phyloP scores from a whole-genome alignment of 768 basidiomycete genomes.

The Chlorophyllum brunneum region DNA sequence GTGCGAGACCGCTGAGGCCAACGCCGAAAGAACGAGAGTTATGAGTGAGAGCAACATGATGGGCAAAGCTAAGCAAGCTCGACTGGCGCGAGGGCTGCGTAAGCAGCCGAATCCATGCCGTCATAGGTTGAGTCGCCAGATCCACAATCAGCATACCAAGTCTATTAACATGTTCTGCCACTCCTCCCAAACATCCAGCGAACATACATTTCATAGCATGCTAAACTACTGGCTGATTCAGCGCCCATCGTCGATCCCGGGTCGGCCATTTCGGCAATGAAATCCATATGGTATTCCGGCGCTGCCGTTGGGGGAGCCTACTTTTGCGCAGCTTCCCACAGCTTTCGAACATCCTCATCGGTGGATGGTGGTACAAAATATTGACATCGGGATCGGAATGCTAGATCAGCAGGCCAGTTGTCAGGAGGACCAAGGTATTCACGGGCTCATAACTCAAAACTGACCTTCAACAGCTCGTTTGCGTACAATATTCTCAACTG shows the following conservation, averaged over 20 bases:
- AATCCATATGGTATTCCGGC: neutral
- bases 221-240: too few relatives aligned
- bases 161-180: too few relatives aligned
- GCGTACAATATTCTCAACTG: conserved; percentile 69
- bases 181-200: too few relatives aligned
- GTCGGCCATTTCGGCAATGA: neutral
- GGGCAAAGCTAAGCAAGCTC: neutral
- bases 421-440: neutral
- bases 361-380: conserved; percentile 68
- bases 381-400: conserved; percentile 74
- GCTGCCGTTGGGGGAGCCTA: neutral
- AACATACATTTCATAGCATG: too few relatives aligned
- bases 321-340: conserved; percentile 28
- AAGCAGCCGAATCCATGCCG: conserved; percentile 19
- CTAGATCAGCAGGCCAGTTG: conserved; percentile 30
- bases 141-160: too few relatives aligned
- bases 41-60: conserved; percentile 8
- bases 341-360: conserved; percentile 46
- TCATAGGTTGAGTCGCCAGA: conserved; percentile 19
- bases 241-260: neutral
- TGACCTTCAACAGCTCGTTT: conserved; percentile 68
- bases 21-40: conserved; percentile 3
- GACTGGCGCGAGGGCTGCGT: conserved; percentile 5
- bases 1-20: conserved; percentile 9
- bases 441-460: conserved; percentile 20